phyloP scores from a whole-genome alignment of 441 rosid genomes.

The Populus hybrid region DNA sequence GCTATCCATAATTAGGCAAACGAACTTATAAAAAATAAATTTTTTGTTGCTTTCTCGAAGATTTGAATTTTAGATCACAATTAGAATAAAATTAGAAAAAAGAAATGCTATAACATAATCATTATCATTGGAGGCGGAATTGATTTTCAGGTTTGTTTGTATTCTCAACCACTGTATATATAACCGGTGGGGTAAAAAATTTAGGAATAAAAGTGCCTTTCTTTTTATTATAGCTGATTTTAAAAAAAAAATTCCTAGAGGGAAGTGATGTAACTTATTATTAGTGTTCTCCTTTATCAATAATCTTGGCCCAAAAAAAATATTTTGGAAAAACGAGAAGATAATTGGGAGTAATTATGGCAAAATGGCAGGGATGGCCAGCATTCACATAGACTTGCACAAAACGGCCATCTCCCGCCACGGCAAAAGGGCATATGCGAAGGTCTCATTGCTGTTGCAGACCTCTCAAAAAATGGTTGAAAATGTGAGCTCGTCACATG shows the following conservation, averaged over 20 bases:
- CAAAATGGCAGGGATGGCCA: not conserved
- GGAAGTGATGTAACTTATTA: not conserved
- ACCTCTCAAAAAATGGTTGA: not conserved
- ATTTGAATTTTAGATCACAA: not conserved
- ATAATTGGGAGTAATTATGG: not conserved
- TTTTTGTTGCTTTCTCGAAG: no score
- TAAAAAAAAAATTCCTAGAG: no score
- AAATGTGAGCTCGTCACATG: not conserved
- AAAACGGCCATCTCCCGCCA: not conserved
- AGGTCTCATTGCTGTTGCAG: not conserved
- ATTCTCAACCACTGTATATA: not conserved
- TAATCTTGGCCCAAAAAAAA: not conserved
- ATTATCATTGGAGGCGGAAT: not conserved
- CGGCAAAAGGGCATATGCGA: not conserved
- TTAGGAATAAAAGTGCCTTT: not conserved
- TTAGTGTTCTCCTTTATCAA: not conserved
- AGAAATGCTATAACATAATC: not conserved
- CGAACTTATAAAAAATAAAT: no score
- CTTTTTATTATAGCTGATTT: no score
- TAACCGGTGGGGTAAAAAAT: not conserved
- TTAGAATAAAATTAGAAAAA: not conserved
- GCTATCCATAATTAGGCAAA: no score
- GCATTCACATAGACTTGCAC: not conserved
- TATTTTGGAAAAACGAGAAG: not conserved
- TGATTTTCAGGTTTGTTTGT: not conserved